Evolutionary conservation across 2,329 filamentous ascomycete genomes (phyloP), one percentile per base, ranked within the genome.

Genomic region (Hortaea werneckii): DNA sequence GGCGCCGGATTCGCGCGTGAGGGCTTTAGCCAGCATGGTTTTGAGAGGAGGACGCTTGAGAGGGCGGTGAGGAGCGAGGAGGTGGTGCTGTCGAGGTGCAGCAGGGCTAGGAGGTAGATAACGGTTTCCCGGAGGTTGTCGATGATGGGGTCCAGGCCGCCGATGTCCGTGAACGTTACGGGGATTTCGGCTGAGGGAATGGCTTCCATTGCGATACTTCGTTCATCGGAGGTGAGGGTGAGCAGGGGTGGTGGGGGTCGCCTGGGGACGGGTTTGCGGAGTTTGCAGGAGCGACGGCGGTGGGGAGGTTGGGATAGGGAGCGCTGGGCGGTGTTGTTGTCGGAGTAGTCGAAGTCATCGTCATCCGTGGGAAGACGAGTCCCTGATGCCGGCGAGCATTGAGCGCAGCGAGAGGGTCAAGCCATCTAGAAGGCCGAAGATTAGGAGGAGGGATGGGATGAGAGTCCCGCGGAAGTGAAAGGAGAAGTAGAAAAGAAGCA

Each of bases 11-110:
- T 98, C 92, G 60, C 90, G 87, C 2, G 92, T 92, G 40, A 98
- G 77, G 5, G 92, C 92, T 70, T 96, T 98, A 39, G 92, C 94
- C 44, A 98, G 75, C 92, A 98, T 96, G 0, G 92, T 98, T 73
- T 98, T 98, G 56, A 96, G 5, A 98, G 75, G 10, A 98, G 74
- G 4, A 98, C 92, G n/a, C 92, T 92, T 2, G 88, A 94, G 0
- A 92, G 92, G 1, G 92, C 92, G 11, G 87, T 83, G 38, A 98
- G 77, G 28, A 98, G 78, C 9, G 86, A 83, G 3, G 86, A 89
- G n/a, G 86, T 84, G 52, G 87, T 83, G 6, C 87, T 80, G 66
- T 95, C 98, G 39, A 98, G 78, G 62, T 95, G 87, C 7, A 92
- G 92, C 79, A 96, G 88, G 0, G 92, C 98, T 38, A 98, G 75